Conservation (phyloP, 164 flowering plant genomes). For the Saururus chinensis region DNA sequence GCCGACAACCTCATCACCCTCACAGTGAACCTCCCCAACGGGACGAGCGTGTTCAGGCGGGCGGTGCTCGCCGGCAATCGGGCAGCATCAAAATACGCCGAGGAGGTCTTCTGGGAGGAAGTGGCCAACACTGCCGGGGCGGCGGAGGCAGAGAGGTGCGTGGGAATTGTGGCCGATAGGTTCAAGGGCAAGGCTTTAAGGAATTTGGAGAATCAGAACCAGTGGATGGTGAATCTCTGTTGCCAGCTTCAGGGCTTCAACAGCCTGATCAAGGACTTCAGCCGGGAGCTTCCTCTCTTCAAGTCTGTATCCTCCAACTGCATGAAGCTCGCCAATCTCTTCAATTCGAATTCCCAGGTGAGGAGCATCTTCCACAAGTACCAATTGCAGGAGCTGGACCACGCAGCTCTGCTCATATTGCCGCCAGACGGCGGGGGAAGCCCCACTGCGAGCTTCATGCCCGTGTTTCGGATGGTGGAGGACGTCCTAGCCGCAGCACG, state of each 20-base stretch:
- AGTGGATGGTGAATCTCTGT: constrained; percentile 82
- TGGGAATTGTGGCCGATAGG: constrained; percentile 75
- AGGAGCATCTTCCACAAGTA: constrained; percentile 50
- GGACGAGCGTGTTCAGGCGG: constrained; percentile 68
- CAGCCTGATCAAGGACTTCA: constrained; percentile 69
- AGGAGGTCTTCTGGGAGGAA: constrained; percentile 80
- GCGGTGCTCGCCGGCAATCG: constrained; percentile 58
- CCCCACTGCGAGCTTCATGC: constrained; percentile 17
- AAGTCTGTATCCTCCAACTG: constrained; percentile 47
- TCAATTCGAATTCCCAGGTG: constrained; percentile 46
- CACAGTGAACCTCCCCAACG: constrained; percentile 86
- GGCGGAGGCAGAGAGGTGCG: constrained; percentile 49
- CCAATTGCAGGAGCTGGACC: constrained; percentile 70
- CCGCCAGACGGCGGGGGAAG: constrained; percentile 16
- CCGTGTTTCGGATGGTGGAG: constrained; percentile 45
- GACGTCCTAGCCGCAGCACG: constrained; percentile 51
- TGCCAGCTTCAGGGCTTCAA: constrained; percentile 74
- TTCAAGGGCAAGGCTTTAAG: constrained; percentile 67
- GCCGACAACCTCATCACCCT: constrained; percentile 38
- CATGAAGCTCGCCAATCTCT: constrained; percentile 46
- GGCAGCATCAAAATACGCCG: constrained; percentile 66
- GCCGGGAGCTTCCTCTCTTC: constrained; percentile 58
- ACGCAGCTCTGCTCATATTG: constrained; percentile 36
- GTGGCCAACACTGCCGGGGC: constrained; percentile 49
- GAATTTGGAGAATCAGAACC: constrained; percentile 72